Evolutionary conservation across 148 eudicot genomes (phyloP).

Genomic region (Mesembryanthemum crystallinum): DNA sequence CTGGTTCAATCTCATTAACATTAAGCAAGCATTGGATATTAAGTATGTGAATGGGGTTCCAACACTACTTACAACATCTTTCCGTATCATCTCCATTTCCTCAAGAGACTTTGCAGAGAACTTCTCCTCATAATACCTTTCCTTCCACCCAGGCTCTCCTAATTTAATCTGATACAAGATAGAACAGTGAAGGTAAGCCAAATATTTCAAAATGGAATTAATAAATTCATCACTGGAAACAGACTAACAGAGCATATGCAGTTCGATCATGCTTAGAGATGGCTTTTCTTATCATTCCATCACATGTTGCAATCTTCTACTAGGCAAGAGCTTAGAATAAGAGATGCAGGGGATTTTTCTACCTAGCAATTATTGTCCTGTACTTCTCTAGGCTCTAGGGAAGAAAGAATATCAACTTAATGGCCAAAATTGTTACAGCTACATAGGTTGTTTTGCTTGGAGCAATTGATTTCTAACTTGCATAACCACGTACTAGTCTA

Average conservation of each 20-base stretch:
- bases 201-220: not conserved
- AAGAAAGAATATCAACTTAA: too few relatives aligned
- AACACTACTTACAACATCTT: conserved; percentile 74
- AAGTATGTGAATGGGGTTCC: not conserved
- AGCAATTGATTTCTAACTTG: not conserved
- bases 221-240: not conserved
- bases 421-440: not conserved
- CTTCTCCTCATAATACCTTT: conserved; percentile 91
- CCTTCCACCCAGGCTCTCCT: conserved; percentile 95
- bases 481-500: too few relatives aligned
- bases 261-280: not conserved
- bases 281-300: not conserved
- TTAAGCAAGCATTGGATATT: not conserved
- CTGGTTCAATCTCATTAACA: not conserved
- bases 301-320: not conserved
- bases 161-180: conserved; percentile 56
- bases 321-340: too few relatives aligned
- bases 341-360: too few relatives aligned
- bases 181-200: not conserved
- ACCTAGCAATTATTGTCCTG: too few relatives aligned
- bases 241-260: not conserved
- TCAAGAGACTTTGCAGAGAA: conserved; percentile 67
- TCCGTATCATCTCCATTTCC: conserved; percentile 65
- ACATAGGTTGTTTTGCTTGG: not conserved
- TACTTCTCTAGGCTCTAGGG: too few relatives aligned